Evolutionary conservation across 306 rosid species (phyloP), one percentile per base, ranked within the genome.

Genomic region (Glycine latifolia): DNA sequence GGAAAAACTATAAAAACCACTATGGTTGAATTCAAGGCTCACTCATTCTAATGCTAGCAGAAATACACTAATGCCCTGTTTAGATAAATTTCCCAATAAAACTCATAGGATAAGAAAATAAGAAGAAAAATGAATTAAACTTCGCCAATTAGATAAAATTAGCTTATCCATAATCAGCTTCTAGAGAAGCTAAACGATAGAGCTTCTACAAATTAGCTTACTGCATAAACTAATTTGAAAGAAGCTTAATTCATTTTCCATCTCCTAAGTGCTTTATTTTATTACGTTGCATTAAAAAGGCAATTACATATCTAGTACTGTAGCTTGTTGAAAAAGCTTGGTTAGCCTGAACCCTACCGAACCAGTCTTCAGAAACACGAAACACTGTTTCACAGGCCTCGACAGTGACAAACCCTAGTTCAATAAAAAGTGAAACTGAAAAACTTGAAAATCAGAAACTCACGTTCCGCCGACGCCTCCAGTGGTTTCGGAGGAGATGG

Each of bases 391-490:
- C 15, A 33, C 73, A 3, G 8, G 11, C n/a, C 37, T 67, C 13
- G 14, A 10, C 47, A 49, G 9, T 16, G 20, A 39, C 13, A 50
- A 67, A 44, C 52, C 81, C 73, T 70, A 79, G 44, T 12, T 17
- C 48, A 41, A 43, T 39, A 75, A 37, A 67, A 35, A 8, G 47
- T 26, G 31, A 44, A 59, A 41, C 48, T n/a, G 16, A 12, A 8
- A 16, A 31, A 49, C 7, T 12, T 13, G 31, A 41, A 26, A 81
- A 62, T 8, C 0, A 53, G 55, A 48, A 79, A 79, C 94, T 84
- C 73, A 96, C 99, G 99, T 96, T 78, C 99, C 99, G 35, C 99
- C 99, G 39, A 96, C 91, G 58, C 99, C 99, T 3, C 98, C 98
- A 11, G 94, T 48, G 69, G 83, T 89, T 3, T 96, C 99, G 50